Conservation (phyloP, 208 protist species). For the Leptomonas seymouri region DNA sequence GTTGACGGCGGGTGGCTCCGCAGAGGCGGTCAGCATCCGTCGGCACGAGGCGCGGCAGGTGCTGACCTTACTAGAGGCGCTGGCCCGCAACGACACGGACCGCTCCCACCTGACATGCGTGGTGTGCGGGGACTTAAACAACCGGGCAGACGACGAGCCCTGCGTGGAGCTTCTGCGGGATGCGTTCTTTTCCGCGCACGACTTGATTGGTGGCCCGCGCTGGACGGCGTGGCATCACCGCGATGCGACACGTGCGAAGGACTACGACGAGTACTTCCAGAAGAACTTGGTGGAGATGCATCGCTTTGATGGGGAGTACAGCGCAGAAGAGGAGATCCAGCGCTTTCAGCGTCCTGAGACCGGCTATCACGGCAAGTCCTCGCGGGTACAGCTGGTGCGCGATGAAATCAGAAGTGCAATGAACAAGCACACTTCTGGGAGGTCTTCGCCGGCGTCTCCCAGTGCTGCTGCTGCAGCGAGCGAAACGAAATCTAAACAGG, state of each 20-base stretch:
- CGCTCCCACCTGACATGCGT: conserved; percentile 59
- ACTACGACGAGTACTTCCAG: conserved; percentile 46
- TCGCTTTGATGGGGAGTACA: conserved; percentile 32
- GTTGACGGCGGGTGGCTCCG: conserved; percentile 68
- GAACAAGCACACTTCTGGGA: not conserved
- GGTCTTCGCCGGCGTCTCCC: no score
- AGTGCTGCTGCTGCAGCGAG: no score
- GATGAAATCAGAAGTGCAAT: conserved; percentile 21
- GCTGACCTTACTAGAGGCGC: conserved; percentile 64
- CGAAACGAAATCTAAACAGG: not conserved
- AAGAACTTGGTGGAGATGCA: conserved; percentile 48
- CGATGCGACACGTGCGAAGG: conserved; percentile 19
- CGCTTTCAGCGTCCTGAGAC: conserved; percentile 31
- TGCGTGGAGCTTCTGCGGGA: conserved; percentile 75
- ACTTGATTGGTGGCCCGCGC: conserved; percentile 77
- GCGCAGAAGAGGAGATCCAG: conserved; percentile 45
- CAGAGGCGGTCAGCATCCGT: conserved; percentile 51
- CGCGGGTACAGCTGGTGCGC: conserved; percentile 34
- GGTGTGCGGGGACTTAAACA: conserved; percentile 86
- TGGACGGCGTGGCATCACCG: conserved; percentile 85
- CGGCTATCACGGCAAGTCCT: conserved; percentile 36
- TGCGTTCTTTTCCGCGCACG: conserved; percentile 79
- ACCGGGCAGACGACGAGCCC: conserved; percentile 68
- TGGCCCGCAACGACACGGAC: conserved; percentile 66
- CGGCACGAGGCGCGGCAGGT: conserved; percentile 65